phyloP scores from a whole-genome alignment of 805 yeast genomes.

The Yamadazyma akitaensis region DNA sequence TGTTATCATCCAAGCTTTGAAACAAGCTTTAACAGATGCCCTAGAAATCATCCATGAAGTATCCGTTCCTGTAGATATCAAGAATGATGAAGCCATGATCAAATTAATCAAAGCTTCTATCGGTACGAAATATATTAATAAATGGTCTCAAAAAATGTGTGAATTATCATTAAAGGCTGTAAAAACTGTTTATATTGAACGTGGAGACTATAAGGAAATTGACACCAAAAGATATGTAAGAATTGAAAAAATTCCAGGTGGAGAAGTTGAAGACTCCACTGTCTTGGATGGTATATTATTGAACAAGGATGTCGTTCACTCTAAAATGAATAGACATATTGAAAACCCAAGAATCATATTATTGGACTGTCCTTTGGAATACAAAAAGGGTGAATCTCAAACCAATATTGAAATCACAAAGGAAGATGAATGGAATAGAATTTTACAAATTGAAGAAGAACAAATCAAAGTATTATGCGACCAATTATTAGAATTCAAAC shows the following conservation, averaged over 20 bases:
- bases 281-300: slow-evolving; percentile 90
- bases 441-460: slow-evolving; percentile 95
- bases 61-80: slow-evolving; percentile 77
- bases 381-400: slow-evolving; percentile 98
- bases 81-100: slow-evolving; percentile 83
- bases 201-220: slow-evolving; percentile 69
- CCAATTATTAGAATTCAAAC: slow-evolving; percentile 76
- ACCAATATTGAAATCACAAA: slow-evolving; percentile 95
- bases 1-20: slow-evolving; percentile 89
- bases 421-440: slow-evolving; percentile 94
- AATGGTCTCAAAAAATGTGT: slow-evolving; percentile 93
- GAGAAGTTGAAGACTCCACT: slow-evolving; percentile 84
- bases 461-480: slow-evolving; percentile 88
- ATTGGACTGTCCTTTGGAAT: slow-evolving; percentile 95
- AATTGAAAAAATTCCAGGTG: slow-evolving; percentile 96
- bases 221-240: slow-evolving; percentile 92
- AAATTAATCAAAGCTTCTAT: slow-evolving; percentile 84
- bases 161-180: slow-evolving; percentile 83
- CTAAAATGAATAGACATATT: slow-evolving; percentile 89
- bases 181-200: slow-evolving; percentile 66
- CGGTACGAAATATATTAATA: slow-evolving; percentile 90
- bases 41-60: slow-evolving; percentile 81
- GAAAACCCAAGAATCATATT: slow-evolving; percentile 86
- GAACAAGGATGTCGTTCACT: slow-evolving; percentile 98
- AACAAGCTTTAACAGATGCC: slow-evolving; percentile 87